phyloP scores from a whole-genome alignment of 2,329 filamentous ascomycete species.

The Aspergillus felis region DNA sequence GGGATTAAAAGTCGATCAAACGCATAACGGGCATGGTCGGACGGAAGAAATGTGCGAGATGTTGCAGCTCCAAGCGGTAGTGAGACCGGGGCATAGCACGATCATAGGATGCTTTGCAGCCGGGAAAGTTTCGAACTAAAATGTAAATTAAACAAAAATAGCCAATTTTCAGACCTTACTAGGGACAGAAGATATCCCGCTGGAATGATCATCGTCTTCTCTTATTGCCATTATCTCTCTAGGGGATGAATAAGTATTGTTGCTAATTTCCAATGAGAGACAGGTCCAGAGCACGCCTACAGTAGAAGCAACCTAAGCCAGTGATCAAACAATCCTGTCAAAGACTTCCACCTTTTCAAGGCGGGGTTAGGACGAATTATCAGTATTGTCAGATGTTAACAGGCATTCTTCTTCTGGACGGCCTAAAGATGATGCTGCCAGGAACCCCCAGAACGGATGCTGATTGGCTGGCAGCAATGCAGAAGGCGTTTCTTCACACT shows the following conservation, averaged over 20 bases:
- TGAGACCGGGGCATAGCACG: background rate
- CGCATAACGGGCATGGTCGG: background rate
- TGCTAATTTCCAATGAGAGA: background rate
- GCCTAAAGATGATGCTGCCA: background rate
- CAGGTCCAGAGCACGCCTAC: background rate
- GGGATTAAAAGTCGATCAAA: background rate
- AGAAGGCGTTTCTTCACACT: constrained; percentile 22
- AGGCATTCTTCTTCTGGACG: constrained; percentile 4
- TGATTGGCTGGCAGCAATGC: constrained; percentile 15
- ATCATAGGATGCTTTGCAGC: background rate
- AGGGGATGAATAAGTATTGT: background rate
- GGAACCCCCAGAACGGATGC: background rate
- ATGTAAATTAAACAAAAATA: background rate
- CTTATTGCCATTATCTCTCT: background rate
- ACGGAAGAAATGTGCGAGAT: background rate
- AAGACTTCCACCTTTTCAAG: background rate
- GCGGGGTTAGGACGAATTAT: background rate
- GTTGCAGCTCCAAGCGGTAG: background rate
- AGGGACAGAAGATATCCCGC: background rate
- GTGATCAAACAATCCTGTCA: background rate
- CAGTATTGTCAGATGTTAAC: background rate
- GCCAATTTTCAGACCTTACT: background rate
- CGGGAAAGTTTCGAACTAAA: constrained; percentile 1
- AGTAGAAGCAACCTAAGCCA: background rate
- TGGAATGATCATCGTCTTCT: background rate